Evolutionary conservation across 2,329 filamentous ascomycete species (phyloP).

Genomic region (Arthrocladium fulminans): DNA sequence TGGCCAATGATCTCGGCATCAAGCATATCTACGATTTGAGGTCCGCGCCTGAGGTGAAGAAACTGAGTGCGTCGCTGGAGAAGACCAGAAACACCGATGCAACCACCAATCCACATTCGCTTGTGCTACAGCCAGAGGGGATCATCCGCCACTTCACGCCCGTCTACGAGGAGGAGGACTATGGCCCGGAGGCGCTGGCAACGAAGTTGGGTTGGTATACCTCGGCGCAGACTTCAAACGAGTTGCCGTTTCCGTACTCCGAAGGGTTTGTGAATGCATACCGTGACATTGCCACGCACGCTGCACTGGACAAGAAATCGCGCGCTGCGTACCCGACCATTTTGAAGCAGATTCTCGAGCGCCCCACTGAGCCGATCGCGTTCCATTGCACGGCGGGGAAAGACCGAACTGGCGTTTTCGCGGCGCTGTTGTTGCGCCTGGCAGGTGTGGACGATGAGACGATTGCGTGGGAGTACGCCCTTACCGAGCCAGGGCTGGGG

Average conservation of each 20-base stretch:
- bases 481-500: constrained; percentile 55
- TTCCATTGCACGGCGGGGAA: constrained; percentile 72
- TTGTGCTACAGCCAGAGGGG: constrained; percentile 27
- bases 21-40: constrained; percentile 55
- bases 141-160: constrained; percentile 52
- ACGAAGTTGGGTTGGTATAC: constrained; percentile 51
- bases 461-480: constrained; percentile 59
- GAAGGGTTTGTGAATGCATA: constrained; percentile 59
- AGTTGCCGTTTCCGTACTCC: constrained; percentile 11
- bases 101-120: constrained; percentile 8
- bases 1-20: constrained; percentile 57
- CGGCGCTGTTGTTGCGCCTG: constrained; percentile 56
- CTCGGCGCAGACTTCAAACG: constrained; percentile 31
- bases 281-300: constrained; percentile 58
- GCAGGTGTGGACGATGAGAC: constrained; percentile 51
- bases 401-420: constrained; percentile 64
- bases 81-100: constrained; percentile 14
- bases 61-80: constrained; percentile 14
- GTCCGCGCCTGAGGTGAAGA: constrained; percentile 36
- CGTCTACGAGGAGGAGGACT: constrained; percentile 57
- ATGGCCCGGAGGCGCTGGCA: constrained; percentile 52
- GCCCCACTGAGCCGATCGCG: constrained; percentile 42
- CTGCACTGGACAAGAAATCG: constrained; percentile 31
- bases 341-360: constrained; percentile 39
- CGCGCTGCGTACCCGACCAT: constrained; percentile 47